Base-by-base conservation (phyloP, 495 filamentous ascomycete genomes). In the Amniculicola lignicola region DNA sequence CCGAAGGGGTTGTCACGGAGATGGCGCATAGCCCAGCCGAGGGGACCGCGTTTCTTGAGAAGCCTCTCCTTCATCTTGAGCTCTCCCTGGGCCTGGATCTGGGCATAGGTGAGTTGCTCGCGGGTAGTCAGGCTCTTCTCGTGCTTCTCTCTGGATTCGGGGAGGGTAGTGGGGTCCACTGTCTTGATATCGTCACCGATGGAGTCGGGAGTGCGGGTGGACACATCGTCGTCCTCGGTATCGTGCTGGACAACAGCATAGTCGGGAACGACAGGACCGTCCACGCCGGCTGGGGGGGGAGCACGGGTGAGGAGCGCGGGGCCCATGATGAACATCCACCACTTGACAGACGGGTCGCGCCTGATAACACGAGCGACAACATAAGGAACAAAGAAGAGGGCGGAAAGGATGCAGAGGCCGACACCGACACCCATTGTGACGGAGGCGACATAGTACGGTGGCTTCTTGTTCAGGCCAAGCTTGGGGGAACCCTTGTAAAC, bases 1-100 rank as follows among this genome's bases (percentile, higher is more conserved):
- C 84, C 84, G 72, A 85, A 79, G 27, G 79, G 83, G 70, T 86
- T 83, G 63, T 85, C 77, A 53, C 73, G 83, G 21, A 87, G 81
- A 23, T 75, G 79, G 61, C 84, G 84, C 82, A 87, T 83, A 35
- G 79, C 85, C 84, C 84, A 87, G 59, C 82, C 84, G 21, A 87
- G 73, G 12, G 83, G 82, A 18, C 84, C 83, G 5, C 74, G 72
- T 28, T 71, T 74, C 64, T 80, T 72, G 15, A 74, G 60, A 35
- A 87, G 79, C 56, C 77, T 78, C 38, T 72, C 77, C 55, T 79
- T 73, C 41, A 81, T 73, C 24, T 68, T 74, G 11, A 66, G 66
- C 22, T 82, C 69, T 19, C 74, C 78, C 38, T 77, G 65, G 7
- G 73, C 75, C 40, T 77, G 63, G 59, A 83, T 72, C 50, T 84